phyloP scores from a whole-genome alignment of 352 stramenopile genomes.

The Phytophthora cajani region DNA sequence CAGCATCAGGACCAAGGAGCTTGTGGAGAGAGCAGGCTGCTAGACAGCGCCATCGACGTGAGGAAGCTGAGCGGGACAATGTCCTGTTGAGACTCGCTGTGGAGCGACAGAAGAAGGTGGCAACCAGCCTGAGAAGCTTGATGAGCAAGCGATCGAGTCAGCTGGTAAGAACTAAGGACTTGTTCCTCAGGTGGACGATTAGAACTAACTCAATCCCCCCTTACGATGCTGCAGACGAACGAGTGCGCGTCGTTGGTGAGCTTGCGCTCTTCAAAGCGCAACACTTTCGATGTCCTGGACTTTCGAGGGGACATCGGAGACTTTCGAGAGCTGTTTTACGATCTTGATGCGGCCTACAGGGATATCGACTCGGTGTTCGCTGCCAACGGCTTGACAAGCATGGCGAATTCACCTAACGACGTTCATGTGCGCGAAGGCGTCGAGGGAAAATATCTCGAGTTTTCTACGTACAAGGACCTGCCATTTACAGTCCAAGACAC shows the following conservation, averaged over 20 bases:
- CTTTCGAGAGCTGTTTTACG: conserved; percentile 26
- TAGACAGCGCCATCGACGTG: neutral
- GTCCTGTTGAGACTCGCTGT: neutral
- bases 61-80: neutral
- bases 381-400: conserved; percentile 25
- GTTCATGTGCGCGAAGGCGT: conserved; percentile 35
- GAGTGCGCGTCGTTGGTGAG: conserved; percentile 16
- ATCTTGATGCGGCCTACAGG: conserved; percentile 26
- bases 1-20: neutral
- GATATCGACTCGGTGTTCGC: conserved; percentile 37
- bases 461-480: conserved; percentile 33
- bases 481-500: conserved; percentile 26
- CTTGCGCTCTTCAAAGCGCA: conserved; percentile 15
- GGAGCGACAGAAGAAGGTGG: neutral
- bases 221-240: conserved; percentile 22
- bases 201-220: neutral
- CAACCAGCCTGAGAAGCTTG: neutral
- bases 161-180: conserved; percentile 8
- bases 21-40: neutral
- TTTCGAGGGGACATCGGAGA: conserved; percentile 27
- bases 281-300: conserved; percentile 15
- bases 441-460: conserved; percentile 34
- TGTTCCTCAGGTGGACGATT: neutral
- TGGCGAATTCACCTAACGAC: conserved; percentile 22
- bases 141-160: conserved; percentile 11